Evolutionary conservation across 2,329 filamentous ascomycete species (phyloP), one percentile per base, ranked within the genome.

Genomic region (Nemania sp.): DNA sequence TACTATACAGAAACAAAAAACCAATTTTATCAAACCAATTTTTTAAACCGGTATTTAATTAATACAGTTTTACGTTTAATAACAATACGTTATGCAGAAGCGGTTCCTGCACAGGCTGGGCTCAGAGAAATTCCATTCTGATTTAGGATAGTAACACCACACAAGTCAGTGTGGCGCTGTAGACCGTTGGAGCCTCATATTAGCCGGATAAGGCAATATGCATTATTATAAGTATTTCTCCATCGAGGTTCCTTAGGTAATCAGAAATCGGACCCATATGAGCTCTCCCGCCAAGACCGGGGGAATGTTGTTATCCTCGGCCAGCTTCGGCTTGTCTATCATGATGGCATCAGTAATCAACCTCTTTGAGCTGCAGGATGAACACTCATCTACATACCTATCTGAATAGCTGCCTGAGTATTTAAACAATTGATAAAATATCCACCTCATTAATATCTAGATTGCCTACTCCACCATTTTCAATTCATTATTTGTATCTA

Each of bases 311-410:
- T 51, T 68, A 70, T 65, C 70, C 70, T 72, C 71, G 71, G 70
- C 67, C 71, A 72, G 71, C 71, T 70, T 72, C 70, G 71, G 70
- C 70, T 10, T 68, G 52, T 13, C 7, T 10, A 41, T 35, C 35
- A 41, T 41, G 6, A 41, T 41, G 35, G 35, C 13, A 41, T 13
- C 35, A 41, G 35, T 41, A 41, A 41, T 41, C 35, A 41, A 35
- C 32, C 7, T 3, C 35, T 41, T 41, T 41, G 35, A 41, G 35
- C 35, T 41, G 7, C 35, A 10, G 7, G 15, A 13, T 15, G 35
- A 41, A 41, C 7, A 13, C 3, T 3, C 32, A 15, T n/a, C 41
- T 38, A n/a, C n/a, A n/a, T n/a, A n/a, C n/a, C n/a, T n/a, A n/a
- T n/a, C n/a, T n/a, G n/a, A n/a, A n/a, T n/a, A 60, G 7, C n/a